Base-by-base conservation (phyloP, 75 land plant species). In the Picea glauca region DNA sequence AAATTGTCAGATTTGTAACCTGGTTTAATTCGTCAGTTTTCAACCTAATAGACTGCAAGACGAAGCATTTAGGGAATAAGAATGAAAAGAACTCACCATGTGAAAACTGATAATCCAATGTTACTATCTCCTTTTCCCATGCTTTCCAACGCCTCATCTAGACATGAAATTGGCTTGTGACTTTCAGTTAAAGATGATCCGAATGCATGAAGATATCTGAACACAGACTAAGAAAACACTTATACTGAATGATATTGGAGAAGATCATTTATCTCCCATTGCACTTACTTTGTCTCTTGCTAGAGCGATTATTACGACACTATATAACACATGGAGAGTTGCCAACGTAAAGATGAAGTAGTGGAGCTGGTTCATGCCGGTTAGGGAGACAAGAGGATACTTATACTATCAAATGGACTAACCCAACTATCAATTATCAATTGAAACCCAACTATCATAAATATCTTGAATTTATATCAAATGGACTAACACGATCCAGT, bases 111-210 rank as follows among this genome's bases (percentile, higher is more conserved):
- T 90, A 90, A 31, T 90, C 84, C 57, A 75, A 62, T 5, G 87
- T 83, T 67, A 72, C 82, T 23, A 87, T 83, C 56, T 87, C 87
- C 65, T 80, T 62, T 62, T 90, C 92, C 92, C 92, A 90, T 12
- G 57, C 18, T 80, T 74, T 87, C 92, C 92, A 90, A 62, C 43
- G 87, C 50, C 64, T 83, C 85, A 87, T 85, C 92, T 90, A 79
- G 76, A 60, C 18, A 64, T 60, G 54, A 5, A 13, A n/a, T 7
- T 11, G 65, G 11, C 26, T n/a, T 13, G 8, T n/a, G 12, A 63
- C 2, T n/a, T 62, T 63, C n/a, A 63, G n/a, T 23, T 63, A 63
- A n/a, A 63, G n/a, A n/a, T 23, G 8, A n/a, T 15, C 9, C 0
- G 7, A 23, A 63, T 23, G 26, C n/a, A 63, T n/a, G 1, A 23